Evolutionary conservation across 768 basidiomycete genomes (phyloP).

Genomic region (Calvatia gigantea): DNA sequence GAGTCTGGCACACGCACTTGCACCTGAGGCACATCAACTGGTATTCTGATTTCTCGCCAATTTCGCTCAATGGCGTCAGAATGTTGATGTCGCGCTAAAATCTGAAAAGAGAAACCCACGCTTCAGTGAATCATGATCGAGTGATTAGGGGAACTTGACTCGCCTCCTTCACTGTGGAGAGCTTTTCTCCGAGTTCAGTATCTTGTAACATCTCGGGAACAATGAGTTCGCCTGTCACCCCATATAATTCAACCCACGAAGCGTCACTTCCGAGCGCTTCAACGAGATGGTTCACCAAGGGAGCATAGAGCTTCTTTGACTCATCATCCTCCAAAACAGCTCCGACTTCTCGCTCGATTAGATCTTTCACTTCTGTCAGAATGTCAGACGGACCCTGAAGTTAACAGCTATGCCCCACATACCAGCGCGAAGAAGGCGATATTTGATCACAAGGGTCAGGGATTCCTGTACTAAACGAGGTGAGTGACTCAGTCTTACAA

Average conservation of each 20-base stretch:
- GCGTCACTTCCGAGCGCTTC: slow-evolving; percentile 60
- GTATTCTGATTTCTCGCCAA: slow-evolving; percentile 79
- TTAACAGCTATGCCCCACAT: slow-evolving; percentile 1
- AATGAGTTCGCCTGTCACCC: slow-evolving; percentile 64
- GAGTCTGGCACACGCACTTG: slow-evolving; percentile 48
- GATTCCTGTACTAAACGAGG: slow-evolving; percentile 54
- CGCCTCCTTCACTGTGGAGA: slow-evolving; percentile 32
- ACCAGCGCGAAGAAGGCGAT: slow-evolving; percentile 86
- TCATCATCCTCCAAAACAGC: slow-evolving; percentile 35
- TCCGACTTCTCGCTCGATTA: slow-evolving; percentile 51
- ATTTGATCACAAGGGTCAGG: slow-evolving; percentile 62
- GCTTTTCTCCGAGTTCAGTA: slow-evolving; percentile 25
- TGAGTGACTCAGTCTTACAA: slow-evolving; percentile 7
- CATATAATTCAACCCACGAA: slow-evolving; percentile 68
- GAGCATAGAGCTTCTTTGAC: slow-evolving; percentile 34
- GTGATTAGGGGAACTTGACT: not conserved
- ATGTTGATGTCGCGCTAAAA: slow-evolving; percentile 40
- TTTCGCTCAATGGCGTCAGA: slow-evolving; percentile 34
- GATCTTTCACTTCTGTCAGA: slow-evolving; percentile 60
- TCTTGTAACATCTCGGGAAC: slow-evolving; percentile 41
- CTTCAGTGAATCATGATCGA: too few species aligned
- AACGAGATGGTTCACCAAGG: slow-evolving; percentile 46
- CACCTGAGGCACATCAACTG: slow-evolving; percentile 82
- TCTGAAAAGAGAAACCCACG: slow-evolving; percentile 23
- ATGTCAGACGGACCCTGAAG: not conserved